phyloP scores from a whole-genome alignment of 495 filamentous ascomycete species.

The Saxophila tyrrhenica region DNA sequence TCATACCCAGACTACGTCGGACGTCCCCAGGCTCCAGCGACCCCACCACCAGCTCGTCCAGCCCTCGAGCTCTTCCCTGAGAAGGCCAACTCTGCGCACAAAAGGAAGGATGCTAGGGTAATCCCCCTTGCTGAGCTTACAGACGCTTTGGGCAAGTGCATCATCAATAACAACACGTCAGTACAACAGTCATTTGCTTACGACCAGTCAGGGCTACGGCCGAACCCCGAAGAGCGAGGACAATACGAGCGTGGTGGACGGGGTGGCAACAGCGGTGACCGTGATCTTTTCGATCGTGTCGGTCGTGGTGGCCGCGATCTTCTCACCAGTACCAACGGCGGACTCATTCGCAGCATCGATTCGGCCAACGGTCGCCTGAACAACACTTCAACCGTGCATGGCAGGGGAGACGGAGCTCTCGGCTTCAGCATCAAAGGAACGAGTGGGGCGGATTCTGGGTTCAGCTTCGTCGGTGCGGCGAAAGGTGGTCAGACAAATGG shows the following conservation, averaged over 20 bases:
- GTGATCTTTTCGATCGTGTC: slow-evolving; percentile 18
- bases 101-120: slow-evolving; percentile 54
- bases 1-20: slow-evolving; percentile 20
- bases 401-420: neutral
- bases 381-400: neutral
- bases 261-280: neutral
- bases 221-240: neutral
- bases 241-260: neutral
- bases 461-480: neutral
- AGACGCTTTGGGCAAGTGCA: slow-evolving; percentile 12
- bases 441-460: neutral
- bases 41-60: neutral
- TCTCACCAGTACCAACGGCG: too few relatives aligned
- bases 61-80: slow-evolving; percentile 54
- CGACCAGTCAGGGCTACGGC: slow-evolving; percentile 2
- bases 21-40: slow-evolving; percentile 3
- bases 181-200: slow-evolving; percentile 7
- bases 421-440: slow-evolving; percentile 24
- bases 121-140: slow-evolving; percentile 44
- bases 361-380: slow-evolving; percentile 6
- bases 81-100: slow-evolving; percentile 47
- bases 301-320: too few relatives aligned
- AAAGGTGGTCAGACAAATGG: slow-evolving; percentile 8
- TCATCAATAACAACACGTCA: slow-evolving; percentile 6
- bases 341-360: neutral